Evolutionary conservation across 257 asterid species (phyloP).

Genomic region (Ballota nigra): DNA sequence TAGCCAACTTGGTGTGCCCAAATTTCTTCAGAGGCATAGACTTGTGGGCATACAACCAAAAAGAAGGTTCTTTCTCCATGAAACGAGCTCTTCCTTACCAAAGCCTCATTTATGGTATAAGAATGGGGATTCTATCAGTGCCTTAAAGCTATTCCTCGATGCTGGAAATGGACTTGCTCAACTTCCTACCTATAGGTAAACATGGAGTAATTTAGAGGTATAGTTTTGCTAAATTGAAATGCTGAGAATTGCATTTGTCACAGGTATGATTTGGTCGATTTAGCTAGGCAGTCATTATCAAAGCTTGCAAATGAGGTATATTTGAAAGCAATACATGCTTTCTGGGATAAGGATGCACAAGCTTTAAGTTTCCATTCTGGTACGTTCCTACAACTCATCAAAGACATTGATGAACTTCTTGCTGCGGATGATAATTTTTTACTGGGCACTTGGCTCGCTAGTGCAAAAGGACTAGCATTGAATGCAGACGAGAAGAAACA

Average conservation of each 20-base stretch:
- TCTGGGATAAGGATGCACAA: slow-evolving; percentile 50
- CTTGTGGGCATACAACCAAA: slow-evolving; percentile 30
- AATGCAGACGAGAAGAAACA: slow-evolving; percentile 62
- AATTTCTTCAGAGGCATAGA: slow-evolving; percentile 37
- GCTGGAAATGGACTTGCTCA: slow-evolving; percentile 79
- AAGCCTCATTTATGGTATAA: slow-evolving; percentile 86
- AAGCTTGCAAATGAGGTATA: slow-evolving; percentile 92
- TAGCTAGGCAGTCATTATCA: slow-evolving; percentile 84
- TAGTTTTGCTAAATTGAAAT: slow-evolving; percentile 4
- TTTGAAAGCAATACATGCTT: slow-evolving; percentile 67
- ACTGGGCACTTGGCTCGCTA: slow-evolving; percentile 89
- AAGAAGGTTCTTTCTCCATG: slow-evolving; percentile 63
- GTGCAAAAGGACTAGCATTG: slow-evolving; percentile 67
- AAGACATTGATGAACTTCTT: slow-evolving; percentile 85
- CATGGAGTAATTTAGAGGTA: neutral
- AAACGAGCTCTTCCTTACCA: slow-evolving; percentile 51
- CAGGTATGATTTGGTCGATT: slow-evolving; percentile 97
- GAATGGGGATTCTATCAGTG: slow-evolving; percentile 54
- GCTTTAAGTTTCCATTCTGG: slow-evolving; percentile 46
- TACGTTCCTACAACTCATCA: slow-evolving; percentile 78
- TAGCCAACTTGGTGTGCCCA: slow-evolving; percentile 26
- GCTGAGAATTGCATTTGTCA: slow-evolving; percentile 19
- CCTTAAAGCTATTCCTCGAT: slow-evolving; percentile 76
- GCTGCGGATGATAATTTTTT: slow-evolving; percentile 82
- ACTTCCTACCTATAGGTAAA: slow-evolving; percentile 82